Conservation (phyloP, 2,329 filamentous ascomycete species). For the Venturia nashicola region DNA sequence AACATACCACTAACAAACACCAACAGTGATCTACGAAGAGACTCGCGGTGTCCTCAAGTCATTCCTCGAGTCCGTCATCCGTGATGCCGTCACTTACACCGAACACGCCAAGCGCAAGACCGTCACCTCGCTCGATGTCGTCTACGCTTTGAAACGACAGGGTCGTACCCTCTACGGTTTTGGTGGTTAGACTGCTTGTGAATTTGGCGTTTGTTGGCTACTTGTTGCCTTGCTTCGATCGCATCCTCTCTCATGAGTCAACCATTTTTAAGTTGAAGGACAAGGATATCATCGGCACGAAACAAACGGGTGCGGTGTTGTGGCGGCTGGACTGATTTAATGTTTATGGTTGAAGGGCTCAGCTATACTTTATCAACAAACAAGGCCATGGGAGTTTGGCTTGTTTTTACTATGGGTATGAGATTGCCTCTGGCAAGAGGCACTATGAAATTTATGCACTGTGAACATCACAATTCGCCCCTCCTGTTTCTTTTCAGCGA, state of each 20-base stretch:
- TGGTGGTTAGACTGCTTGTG: conserved; percentile 54
- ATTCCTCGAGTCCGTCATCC: conserved; percentile 66
- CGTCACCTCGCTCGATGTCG: conserved; percentile 55
- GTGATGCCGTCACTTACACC: conserved; percentile 66
- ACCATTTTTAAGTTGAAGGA: too few relatives aligned
- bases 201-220: background rate
- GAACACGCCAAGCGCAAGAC: conserved; percentile 76
- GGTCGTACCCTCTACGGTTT: conserved; percentile 72
- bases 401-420: background rate
- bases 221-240: background rate
- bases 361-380: background rate
- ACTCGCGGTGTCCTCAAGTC: conserved; percentile 67
- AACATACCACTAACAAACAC: conserved; percentile 1
- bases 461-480: background rate
- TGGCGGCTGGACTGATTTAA: background rate
- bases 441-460: background rate
- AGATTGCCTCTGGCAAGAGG: background rate
- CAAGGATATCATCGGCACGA: background rate
- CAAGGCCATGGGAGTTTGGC: background rate
- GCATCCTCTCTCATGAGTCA: background rate
- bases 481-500: too few relatives aligned
- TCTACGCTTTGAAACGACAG: conserved; percentile 53
- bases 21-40: conserved; percentile 63
- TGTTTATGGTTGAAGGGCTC: background rate
- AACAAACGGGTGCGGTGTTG: background rate